phyloP scores from a whole-genome alignment of 2,329 filamentous ascomycete genomes.

The Aspergillus sp. region DNA sequence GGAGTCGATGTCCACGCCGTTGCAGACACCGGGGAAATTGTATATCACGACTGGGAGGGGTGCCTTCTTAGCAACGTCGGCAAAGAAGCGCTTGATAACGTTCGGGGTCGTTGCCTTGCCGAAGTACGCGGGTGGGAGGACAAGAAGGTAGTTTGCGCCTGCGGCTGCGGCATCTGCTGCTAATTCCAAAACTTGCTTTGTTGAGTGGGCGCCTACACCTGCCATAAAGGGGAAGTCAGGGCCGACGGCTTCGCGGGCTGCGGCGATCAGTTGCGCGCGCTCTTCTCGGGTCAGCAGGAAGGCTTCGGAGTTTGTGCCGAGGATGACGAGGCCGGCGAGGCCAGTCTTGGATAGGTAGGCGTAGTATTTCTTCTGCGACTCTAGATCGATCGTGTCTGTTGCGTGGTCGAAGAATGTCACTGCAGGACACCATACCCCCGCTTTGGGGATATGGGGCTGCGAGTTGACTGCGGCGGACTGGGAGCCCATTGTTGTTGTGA shows the following conservation, averaged over 20 bases:
- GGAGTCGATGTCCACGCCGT: conserved; percentile 67
- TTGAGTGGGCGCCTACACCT: conserved; percentile 65
- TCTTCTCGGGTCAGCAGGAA: conserved; percentile 62
- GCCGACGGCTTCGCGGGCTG: conserved; percentile 56
- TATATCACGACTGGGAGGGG: conserved; percentile 63
- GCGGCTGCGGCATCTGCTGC: conserved; percentile 59
- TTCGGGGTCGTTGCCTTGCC: conserved; percentile 59
- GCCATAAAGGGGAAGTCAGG: conserved; percentile 60
- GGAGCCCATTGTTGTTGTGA: conserved; percentile 15
- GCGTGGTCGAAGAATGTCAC: conserved; percentile 55
- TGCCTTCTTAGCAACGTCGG: conserved; percentile 54
- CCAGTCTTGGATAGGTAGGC: conserved; percentile 52
- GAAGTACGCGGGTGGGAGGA: conserved; percentile 66
- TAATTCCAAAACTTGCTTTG: conserved; percentile 61
- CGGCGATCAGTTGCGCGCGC: conserved; percentile 55
- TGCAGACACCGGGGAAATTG: conserved; percentile 69
- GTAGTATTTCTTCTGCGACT: conserved; percentile 53
- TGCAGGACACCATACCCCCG: conserved; percentile 54
- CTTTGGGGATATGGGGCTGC: conserved; percentile 22
- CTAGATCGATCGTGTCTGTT: conserved; percentile 51
- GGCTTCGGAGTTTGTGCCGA: conserved; percentile 58
- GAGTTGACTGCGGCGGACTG: conserved; percentile 7
- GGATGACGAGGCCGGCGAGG: conserved; percentile 53
- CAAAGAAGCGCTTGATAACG: conserved; percentile 61
- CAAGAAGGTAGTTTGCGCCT: conserved; percentile 61